Evolutionary conservation across 1,139 yeast genomes (phyloP).

Genomic region (Debaryomyces sp.): DNA sequence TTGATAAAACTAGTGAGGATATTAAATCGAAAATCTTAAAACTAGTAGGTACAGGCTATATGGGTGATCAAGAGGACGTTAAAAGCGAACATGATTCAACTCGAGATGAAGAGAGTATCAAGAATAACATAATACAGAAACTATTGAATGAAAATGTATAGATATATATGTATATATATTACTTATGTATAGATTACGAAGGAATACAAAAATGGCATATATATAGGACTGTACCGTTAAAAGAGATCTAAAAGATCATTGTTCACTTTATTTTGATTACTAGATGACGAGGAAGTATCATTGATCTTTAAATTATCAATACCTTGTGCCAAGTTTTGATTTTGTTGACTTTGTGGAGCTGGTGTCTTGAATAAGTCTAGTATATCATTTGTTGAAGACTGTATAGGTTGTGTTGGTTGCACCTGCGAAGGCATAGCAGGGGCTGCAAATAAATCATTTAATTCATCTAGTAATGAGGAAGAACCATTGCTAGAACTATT

Average conservation of each 20-base stretch:
- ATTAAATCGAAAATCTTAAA: conserved; percentile 43
- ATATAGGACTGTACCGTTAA: conserved; percentile 21
- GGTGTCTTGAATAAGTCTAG: conserved; percentile 41
- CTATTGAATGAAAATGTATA: conserved; percentile 16
- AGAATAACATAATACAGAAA: conserved; percentile 16
- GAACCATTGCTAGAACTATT: conserved; percentile 15
- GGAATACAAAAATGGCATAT: neutral
- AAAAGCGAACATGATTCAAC: neutral
- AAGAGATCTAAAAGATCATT: conserved; percentile 63
- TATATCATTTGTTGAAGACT: conserved; percentile 41
- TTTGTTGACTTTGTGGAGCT: conserved; percentile 10
- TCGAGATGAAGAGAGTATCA: conserved; percentile 11
- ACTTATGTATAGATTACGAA: neutral
- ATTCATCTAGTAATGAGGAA: conserved; percentile 56
- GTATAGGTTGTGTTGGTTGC: conserved; percentile 10
- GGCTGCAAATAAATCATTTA: conserved; percentile 64
- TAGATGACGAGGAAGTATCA: conserved; percentile 8
- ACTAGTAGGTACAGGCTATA: conserved; percentile 20
- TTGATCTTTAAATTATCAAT: conserved; percentile 26
- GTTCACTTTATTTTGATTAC: conserved; percentile 20
- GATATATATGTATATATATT: conserved; percentile 2
- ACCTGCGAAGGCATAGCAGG: conserved; percentile 24
- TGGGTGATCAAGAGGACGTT: neutral
- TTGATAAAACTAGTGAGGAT: conserved; percentile 48
- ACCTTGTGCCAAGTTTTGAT: conserved; percentile 17